Evolutionary conservation across 2,329 filamentous ascomycete species (phyloP), one percentile per base, ranked within the genome.

Genomic region (Nemania sp.): DNA sequence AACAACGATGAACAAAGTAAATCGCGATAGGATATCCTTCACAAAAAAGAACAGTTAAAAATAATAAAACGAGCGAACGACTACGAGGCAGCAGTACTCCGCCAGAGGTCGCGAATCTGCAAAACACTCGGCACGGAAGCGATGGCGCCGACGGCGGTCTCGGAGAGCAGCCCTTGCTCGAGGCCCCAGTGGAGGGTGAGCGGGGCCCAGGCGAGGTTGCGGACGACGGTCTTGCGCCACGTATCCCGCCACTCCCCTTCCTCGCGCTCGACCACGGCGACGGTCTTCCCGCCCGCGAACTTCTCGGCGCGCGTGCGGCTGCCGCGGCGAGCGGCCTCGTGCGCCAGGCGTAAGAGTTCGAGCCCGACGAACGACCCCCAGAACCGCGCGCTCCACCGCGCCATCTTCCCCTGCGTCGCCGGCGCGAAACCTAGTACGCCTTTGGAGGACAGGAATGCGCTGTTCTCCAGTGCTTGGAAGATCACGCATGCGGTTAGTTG

Each of bases 381-480:
- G 59, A 88, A 89, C 39, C 91, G 80, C 52, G 83, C 85, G 72
- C 89, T 91, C 84, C 87, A 89, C 15, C 85, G 70, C 72, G 82
- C 86, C 68, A 86, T 85, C 61, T 75, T 77, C 23, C 70, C 79
- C 68, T 89, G 80, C 42, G 80, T 80, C 42, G 80, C 77, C 12
- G 79, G 76, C 5, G 73, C 72, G 73, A 82, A 79, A 14, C 73
- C 77, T 45, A 96, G 68, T 3, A 95, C 81, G 17, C 87, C 86
- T 70, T 91, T 91, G 56, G 78, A 77, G 3, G 85, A 80, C 31
- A 97, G 80, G 75, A 88, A 96, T 14, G 88, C 88, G 33, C 81
- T 80, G 73, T 96, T 97, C 77, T 99, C 94, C 34, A 93, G 78
- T 1, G 82, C 74, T 73, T 97, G 91, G 75, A 89, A 96, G 8